Conservation (phyloP, 768 basidiomycete genomes). For the Tulasnella sp. region DNA sequence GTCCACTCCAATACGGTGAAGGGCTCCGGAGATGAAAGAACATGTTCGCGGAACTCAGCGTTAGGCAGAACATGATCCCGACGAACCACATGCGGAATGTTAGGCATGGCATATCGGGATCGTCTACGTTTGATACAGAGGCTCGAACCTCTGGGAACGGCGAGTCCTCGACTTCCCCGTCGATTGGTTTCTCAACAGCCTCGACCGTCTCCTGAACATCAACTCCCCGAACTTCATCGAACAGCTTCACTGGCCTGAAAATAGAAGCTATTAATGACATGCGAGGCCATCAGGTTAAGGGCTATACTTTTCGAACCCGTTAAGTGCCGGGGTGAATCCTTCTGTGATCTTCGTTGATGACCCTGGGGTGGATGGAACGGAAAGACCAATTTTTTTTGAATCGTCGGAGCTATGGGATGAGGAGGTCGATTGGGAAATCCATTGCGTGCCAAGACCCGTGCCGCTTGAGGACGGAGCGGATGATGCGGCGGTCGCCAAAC, state of each 20-base stretch:
- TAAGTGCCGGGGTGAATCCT: background rate
- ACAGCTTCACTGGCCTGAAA: background rate
- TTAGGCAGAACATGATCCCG: constrained; percentile 59
- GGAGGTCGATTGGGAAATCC: background rate
- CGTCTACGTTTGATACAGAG: constrained; percentile 97
- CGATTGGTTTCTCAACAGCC: background rate
- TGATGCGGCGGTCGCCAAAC: background rate
- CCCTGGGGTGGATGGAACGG: background rate
- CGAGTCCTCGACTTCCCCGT: constrained; percentile 67
- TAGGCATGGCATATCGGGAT: constrained; percentile 94
- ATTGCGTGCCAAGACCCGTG: background rate
- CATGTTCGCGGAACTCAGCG: constrained; percentile 73
- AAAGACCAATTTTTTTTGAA: background rate
- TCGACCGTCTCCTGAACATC: background rate
- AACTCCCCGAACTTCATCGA: background rate
- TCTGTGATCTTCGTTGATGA: background rate
- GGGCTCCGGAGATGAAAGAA: constrained; percentile 96
- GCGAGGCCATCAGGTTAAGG: background rate
- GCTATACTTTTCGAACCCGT: constrained; percentile 26
- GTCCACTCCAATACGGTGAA: constrained; percentile 78
- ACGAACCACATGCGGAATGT: constrained; percentile 94
- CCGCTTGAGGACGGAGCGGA: background rate
- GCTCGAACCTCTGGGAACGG: constrained; percentile 97
- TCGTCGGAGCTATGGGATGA: background rate
- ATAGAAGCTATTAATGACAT: background rate